Base-by-base conservation (phyloP, 176 grass and related monocot species). In the Areca catechu region DNA sequence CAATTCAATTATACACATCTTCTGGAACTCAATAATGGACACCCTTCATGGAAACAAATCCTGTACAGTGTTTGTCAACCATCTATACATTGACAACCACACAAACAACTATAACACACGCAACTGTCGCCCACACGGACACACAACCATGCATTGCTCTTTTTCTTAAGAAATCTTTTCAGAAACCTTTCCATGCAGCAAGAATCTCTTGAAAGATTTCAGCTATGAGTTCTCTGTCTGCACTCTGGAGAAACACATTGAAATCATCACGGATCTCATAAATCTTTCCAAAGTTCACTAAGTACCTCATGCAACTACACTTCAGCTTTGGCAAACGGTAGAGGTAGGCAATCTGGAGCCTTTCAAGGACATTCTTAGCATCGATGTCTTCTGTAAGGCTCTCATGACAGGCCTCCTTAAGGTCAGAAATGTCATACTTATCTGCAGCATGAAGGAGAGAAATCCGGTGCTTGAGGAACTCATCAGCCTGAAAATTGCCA, bases 201-300 rank as follows among this genome's bases (percentile, higher is more conserved):
- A 98, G 88, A 52, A 98, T 69, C 65, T 80, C 76, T 29, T 81
- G 87, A 54, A 98, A 92, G 56, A 92, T 76, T 54, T 98, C 87
- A 49, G 84, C 78, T 3, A 98, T 81, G 20, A 98, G 84, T 4
- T 98, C 93, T 49, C 93, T 71, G 53, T 98, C 93, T 0, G 78
- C 87, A 5, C 74, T 83, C 69, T 78, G 83, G 18, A 98, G 78
- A 60, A 98, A 98, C n/a, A 16, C 20, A 24, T 61, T 73, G 25
- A 98, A 71, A 7, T 98, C 88, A 0, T 98, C 84, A 14, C 65
- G 69, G 54, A 98, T 85, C 59, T 98, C 93, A 53, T 88, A 98
- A 16, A 98, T 85, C 76, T 98, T 98, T 53, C 86, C 86, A 58
- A 98, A 98, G 59, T 89, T 80, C 51, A 92, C 87, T 18, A 98